Evolutionary conservation across 352 stramenopile species (phyloP).

Genomic region (Phytopythium helicoides): DNA sequence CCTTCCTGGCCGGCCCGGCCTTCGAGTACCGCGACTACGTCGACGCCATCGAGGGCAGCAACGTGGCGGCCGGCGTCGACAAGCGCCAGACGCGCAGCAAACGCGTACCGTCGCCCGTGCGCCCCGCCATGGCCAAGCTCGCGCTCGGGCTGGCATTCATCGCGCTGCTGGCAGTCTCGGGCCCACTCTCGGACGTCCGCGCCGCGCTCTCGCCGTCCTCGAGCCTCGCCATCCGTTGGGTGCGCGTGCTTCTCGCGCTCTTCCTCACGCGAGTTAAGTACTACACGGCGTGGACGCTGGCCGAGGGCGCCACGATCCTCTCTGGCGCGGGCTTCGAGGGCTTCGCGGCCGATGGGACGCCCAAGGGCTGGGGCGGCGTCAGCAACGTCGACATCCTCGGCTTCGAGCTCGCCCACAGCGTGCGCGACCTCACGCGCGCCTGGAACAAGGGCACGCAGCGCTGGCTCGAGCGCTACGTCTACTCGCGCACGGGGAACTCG

Average conservation of each 20-base stretch:
- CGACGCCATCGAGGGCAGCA: slow-evolving; percentile 27
- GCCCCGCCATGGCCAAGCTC: slow-evolving; percentile 76
- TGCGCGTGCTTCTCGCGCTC: slow-evolving; percentile 88
- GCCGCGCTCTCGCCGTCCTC: slow-evolving; percentile 36
- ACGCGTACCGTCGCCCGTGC: slow-evolving; percentile 52
- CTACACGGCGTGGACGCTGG: slow-evolving; percentile 95
- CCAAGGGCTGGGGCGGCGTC: slow-evolving; percentile 92
- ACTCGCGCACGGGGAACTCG: slow-evolving; percentile 91
- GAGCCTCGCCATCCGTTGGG: slow-evolving; percentile 58
- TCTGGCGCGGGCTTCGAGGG: slow-evolving; percentile 93
- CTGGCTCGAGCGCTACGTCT: slow-evolving; percentile 95
- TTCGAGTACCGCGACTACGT: slow-evolving; percentile 95
- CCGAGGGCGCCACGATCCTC: slow-evolving; percentile 80
- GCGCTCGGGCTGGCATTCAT: slow-evolving; percentile 68
- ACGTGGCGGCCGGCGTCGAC: slow-evolving; percentile 14
- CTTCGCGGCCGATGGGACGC: slow-evolving; percentile 86
- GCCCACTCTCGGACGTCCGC: slow-evolving; percentile 52
- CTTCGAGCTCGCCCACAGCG: slow-evolving; percentile 93
- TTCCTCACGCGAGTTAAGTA: slow-evolving; percentile 94
- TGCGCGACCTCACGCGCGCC: slow-evolving; percentile 83
- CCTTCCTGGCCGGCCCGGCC: too few relatives aligned
- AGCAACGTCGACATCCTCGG: slow-evolving; percentile 96
- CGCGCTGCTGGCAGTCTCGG: slow-evolving; percentile 48
- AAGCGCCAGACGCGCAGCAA: slow-evolving; percentile 60
- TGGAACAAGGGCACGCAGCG: slow-evolving; percentile 98